These are phyloP conservation scores for Pseudogymnoascus sp. DNA, from an alignment of 2,329 filamentous ascomycete species.

Conservation along the genomic window DNA sequence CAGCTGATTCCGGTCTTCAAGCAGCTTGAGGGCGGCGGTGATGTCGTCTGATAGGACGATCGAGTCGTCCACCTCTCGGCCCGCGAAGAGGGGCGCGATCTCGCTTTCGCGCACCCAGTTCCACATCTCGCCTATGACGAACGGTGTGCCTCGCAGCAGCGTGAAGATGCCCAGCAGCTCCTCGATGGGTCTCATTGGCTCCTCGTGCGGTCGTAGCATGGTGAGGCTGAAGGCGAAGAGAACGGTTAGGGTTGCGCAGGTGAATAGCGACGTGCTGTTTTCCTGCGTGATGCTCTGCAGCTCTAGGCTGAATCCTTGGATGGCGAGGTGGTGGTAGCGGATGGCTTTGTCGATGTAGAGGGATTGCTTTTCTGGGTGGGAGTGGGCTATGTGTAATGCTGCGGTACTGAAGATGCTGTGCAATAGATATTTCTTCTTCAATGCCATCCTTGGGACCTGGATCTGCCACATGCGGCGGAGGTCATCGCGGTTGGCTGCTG, in stretches of 20 bases:
- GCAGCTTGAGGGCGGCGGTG: background rate
- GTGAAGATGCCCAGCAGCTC: background rate
- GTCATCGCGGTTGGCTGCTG: background rate
- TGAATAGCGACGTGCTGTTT: slow-evolving; percentile 12
- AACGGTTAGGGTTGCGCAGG: slow-evolving; percentile 11
- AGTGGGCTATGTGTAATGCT: slow-evolving; percentile 12
- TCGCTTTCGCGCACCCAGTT: background rate
- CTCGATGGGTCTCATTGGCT: background rate
- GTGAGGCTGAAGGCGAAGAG: background rate
- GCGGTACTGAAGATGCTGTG: slow-evolving; percentile 12
- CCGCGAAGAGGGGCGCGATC: background rate
- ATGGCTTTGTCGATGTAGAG: slow-evolving; percentile 10
- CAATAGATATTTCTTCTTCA: slow-evolving; percentile 12
- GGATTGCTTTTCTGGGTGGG: slow-evolving; percentile 1
- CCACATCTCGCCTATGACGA: background rate
- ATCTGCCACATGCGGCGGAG: slow-evolving; percentile 9
- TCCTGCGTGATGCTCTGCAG: background rate
- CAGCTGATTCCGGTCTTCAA: background rate
- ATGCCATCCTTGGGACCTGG: slow-evolving; percentile 10
- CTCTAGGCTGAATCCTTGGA: slow-evolving; percentile 7
- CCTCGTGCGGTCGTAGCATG: background rate
- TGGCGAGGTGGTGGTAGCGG: slow-evolving; percentile 9
- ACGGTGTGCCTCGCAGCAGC: background rate
- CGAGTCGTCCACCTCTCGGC: background rate
- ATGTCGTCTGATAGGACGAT: background rate